A percentile compares a stretch with the other conserved stretches of the same genome.
Evolutionary conservation across 768 basidiomycete species (phyloP).

Genomic region (Termitomyces sp.): DNA sequence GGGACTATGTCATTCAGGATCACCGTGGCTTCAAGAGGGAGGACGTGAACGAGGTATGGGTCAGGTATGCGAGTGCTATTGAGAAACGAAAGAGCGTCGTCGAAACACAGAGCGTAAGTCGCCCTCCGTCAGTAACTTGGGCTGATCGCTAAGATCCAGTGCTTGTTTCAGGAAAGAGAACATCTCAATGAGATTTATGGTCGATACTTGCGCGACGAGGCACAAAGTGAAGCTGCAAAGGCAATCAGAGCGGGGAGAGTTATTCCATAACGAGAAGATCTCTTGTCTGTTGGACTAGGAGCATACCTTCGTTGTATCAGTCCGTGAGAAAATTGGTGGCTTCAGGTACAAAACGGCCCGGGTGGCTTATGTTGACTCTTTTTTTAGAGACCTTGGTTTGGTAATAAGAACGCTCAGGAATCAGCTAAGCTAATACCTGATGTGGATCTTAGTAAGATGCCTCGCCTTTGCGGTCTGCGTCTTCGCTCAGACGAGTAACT

Average conservation of each 20-base stretch:
- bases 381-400: too few relatives aligned
- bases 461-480: constrained; percentile 1
- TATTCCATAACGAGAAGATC: too few relatives aligned
- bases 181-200: constrained; percentile 50
- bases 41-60: constrained; percentile 44
- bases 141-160: not conserved
- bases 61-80: constrained; percentile 40
- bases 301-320: too few relatives aligned
- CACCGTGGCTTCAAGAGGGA: constrained; percentile 46
- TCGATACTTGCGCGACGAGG: constrained; percentile 57
- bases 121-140: not conserved
- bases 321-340: too few relatives aligned
- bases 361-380: too few relatives aligned
- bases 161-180: constrained; percentile 19
- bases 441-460: not conserved
- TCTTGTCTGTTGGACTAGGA: too few relatives aligned
- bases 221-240: constrained; percentile 52
- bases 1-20: constrained; percentile 48
- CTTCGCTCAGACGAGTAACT: constrained; percentile 17
- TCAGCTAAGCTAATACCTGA: not conserved
- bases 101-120: constrained; percentile 43
- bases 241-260: constrained; percentile 43
- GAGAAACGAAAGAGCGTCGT: constrained; percentile 44
- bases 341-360: too few relatives aligned
- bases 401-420: not conserved